phyloP scores from a whole-genome alignment of 192 early-diverging fungal genomes.

The Backusella westeae region DNA sequence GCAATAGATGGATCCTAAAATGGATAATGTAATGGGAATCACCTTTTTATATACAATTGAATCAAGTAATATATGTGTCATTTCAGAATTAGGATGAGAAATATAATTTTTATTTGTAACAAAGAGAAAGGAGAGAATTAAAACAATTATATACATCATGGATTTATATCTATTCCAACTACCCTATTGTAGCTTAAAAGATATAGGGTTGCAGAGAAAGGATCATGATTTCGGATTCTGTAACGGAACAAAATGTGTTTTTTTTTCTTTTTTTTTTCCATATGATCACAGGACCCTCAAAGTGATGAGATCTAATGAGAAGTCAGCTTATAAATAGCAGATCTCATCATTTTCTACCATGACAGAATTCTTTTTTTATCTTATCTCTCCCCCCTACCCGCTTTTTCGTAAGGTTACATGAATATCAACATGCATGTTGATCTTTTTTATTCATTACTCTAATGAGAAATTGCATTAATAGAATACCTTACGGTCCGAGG shows the following conservation, averaged over 20 bases:
- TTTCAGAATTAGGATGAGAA: not conserved
- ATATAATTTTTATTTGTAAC: not conserved
- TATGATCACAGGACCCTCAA: not conserved
- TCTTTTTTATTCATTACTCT: not conserved
- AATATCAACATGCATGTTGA: not conserved
- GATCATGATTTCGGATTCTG: not conserved
- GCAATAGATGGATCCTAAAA: not conserved
- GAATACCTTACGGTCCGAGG: not conserved
- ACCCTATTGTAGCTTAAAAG: not conserved
- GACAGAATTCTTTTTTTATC: not conserved
- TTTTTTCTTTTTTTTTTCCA: not conserved
- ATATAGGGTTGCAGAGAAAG: not conserved
- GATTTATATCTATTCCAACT: not conserved
- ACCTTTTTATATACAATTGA: not conserved
- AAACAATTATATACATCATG: not conserved
- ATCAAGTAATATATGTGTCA: not conserved
- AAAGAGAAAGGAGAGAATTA: not conserved
- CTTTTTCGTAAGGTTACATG: not conserved
- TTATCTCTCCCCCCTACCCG: not conserved
- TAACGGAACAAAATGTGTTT: not conserved
- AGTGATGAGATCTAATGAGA: not conserved
- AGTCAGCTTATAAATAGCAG: not conserved
- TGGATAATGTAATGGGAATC: not conserved
- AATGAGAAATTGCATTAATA: not conserved
- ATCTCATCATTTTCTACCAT: not conserved